Evolutionary conservation across 2,329 filamentous ascomycete genomes (phyloP), one percentile per base, ranked within the genome.

Genomic region (Monosporascus sp.): DNA sequence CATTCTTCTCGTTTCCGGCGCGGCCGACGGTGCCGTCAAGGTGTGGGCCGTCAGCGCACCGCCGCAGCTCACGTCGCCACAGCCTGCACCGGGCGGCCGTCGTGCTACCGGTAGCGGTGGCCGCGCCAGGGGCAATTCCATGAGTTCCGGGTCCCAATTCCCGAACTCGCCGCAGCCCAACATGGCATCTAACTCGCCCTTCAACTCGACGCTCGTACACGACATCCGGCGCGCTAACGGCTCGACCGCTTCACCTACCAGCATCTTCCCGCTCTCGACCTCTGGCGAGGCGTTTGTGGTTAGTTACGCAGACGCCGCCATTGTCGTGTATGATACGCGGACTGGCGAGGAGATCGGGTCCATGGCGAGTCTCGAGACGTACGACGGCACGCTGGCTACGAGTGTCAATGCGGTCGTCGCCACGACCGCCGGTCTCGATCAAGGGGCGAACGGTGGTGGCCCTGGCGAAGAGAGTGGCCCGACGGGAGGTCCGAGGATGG

Each of bases 31-130:
- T 9, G 89, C 85, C 3, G 87, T 97, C 54, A 89, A 96, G 61
- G 83, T 99, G 20, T 99, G 94, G 94, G 90, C 92, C 20, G 88
- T 97, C 55, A 96, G 90, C 65, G 85, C 91, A 36, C 93, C 94
- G 25, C 93, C 93, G 8, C 90, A 95, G 63, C 73, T 91, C 50
- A 86, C 86, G 34, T 93, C 90, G 11, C 90, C 90, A 8, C 88
- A 91, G 61, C 84, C 86, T 11, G 86, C 84, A 25, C 71, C 75
- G 25, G 72, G 73, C 49, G 65, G 81, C 42, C 79, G 89, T 61
- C 81, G 89, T 50, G 71, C 74, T 52, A 68, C 74, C 1, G 77
- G 76, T 6, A 75, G 86, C 57, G 89, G 91, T 22, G 89, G 91
- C 22, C 89, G 90, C 61, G 84, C 92, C 51, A 81, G 93, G 56